These are phyloP conservation scores for Capsella bursapastoris DNA, from an alignment of 345 rosid species.

Conservation along the genomic window DNA sequence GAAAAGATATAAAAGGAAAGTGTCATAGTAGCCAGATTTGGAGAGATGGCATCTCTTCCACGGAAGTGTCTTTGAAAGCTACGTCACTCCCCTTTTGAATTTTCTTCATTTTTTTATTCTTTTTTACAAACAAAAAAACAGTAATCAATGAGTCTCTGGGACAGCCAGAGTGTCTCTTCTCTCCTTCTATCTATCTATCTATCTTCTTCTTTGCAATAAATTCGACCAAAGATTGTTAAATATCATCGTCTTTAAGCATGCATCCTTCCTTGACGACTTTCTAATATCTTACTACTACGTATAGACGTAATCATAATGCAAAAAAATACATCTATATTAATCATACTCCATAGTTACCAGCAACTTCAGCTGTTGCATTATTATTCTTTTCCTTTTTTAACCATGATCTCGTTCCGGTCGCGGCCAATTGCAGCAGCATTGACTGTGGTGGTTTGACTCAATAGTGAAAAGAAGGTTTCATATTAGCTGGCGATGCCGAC, in stretches of 20 bases:
- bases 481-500: slow-evolving; percentile 61
- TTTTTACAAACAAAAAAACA: background rate
- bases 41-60: slow-evolving; percentile 48
- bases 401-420: too few species aligned
- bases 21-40: slow-evolving; percentile 45
- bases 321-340: too few species aligned
- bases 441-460: slow-evolving; percentile 47
- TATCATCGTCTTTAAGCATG: background rate
- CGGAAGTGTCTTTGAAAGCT: slow-evolving; percentile 41
- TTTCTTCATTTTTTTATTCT: background rate
- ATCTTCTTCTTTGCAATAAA: slow-evolving; percentile 26
- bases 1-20: slow-evolving; percentile 47
- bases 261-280: background rate
- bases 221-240: slow-evolving; percentile 15
- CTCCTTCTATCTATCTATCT: slow-evolving; percentile 4
- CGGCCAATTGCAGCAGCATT: slow-evolving; percentile 1
- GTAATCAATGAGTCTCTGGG: slow-evolving; percentile 31
- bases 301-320: too few species aligned
- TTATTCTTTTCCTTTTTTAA: too few species aligned
- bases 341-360: too few species aligned
- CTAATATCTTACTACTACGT: too few species aligned
- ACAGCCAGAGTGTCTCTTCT: slow-evolving; percentile 40
- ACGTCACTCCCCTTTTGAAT: slow-evolving; percentile 33
- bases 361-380: too few species aligned
- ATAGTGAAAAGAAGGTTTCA: slow-evolving; percentile 38